Conservation (phyloP, 2,329 filamentous ascomycete genomes). For the Verticillium tricorpus region DNA sequence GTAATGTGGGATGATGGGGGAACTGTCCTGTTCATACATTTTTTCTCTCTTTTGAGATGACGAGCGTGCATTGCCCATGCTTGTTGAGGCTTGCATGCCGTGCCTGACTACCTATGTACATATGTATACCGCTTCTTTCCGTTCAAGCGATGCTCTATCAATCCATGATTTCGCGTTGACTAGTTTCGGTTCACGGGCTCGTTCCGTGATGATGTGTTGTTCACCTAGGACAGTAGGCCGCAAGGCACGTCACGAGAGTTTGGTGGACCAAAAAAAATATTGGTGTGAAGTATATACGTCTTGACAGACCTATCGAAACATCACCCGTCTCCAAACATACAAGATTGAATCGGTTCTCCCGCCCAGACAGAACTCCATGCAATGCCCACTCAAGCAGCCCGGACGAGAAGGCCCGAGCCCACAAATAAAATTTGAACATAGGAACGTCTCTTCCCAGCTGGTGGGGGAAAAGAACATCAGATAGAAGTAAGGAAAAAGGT, state of each 20-base stretch:
- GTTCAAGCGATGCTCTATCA: neutral
- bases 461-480: neutral
- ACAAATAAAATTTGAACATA: neutral
- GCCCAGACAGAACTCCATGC: neutral
- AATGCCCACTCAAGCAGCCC: neutral
- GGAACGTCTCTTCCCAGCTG: neutral
- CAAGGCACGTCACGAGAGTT: no score
- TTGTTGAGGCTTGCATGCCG: neutral
- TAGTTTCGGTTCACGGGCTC: neutral
- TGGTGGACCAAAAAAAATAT: neutral
- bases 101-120: neutral
- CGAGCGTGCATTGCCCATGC: neutral
- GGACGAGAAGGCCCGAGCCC: neutral
- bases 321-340: neutral
- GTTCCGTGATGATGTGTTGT: no score
- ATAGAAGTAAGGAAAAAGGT: neutral
- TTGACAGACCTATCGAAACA: neutral
- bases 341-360: neutral
- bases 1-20: neutral
- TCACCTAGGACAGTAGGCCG: no score
- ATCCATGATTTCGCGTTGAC: neutral
- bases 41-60: neutral
- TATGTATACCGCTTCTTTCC: neutral
- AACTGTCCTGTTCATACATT: neutral
- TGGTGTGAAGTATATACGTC: neutral